These are phyloP conservation scores for Clavariopsis aquatica DNA, from an alignment of 495 filamentous ascomycete genomes.

Conservation along the genomic window DNA sequence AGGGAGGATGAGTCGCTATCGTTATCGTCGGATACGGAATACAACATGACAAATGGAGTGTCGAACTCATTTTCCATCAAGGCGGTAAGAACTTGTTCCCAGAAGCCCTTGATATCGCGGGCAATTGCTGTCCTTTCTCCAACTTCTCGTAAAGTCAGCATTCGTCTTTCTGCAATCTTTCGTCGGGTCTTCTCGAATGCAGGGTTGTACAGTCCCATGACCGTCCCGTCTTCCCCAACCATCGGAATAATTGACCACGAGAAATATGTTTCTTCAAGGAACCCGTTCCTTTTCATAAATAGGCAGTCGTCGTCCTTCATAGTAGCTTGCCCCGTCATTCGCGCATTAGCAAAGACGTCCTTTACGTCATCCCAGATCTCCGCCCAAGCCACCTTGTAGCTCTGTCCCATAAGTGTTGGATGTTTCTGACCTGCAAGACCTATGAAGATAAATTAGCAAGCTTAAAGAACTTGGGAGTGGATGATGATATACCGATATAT, in stretches of 20 bases:
- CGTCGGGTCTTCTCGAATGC: conserved; percentile 42
- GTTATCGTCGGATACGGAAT: conserved; percentile 40
- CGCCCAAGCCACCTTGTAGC: conserved; percentile 62
- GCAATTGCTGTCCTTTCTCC: conserved; percentile 67
- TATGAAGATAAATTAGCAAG: not conserved
- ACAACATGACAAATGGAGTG: conserved; percentile 41
- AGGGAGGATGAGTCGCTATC: conserved; percentile 50
- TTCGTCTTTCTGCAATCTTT: conserved; percentile 43
- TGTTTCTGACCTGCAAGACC: conserved; percentile 69
- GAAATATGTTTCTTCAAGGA: conserved; percentile 59
- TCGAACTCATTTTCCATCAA: conserved; percentile 39
- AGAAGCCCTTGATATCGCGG: conserved; percentile 55
- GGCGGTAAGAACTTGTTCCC: conserved; percentile 35
- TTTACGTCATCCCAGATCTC: conserved; percentile 68
- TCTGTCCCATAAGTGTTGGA: conserved; percentile 66
- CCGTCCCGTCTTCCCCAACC: conserved; percentile 40
- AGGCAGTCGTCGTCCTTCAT: conserved; percentile 75
- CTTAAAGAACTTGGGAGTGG: not conserved
- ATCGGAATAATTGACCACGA: conserved; percentile 44
- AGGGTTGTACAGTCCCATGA: conserved; percentile 43
- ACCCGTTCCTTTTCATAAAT: conserved; percentile 61
- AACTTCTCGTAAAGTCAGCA: conserved; percentile 56
- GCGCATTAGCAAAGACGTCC: conserved; percentile 60
- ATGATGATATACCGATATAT: conserved; percentile 46
- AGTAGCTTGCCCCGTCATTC: conserved; percentile 62